Percentiles rank a stretch among this genome's conserved stretches.
These are phyloP conservation scores for Colletotrichum sp. DNA, from an alignment of 2,329 filamentous ascomycete genomes.

Conservation along the genomic window DNA sequence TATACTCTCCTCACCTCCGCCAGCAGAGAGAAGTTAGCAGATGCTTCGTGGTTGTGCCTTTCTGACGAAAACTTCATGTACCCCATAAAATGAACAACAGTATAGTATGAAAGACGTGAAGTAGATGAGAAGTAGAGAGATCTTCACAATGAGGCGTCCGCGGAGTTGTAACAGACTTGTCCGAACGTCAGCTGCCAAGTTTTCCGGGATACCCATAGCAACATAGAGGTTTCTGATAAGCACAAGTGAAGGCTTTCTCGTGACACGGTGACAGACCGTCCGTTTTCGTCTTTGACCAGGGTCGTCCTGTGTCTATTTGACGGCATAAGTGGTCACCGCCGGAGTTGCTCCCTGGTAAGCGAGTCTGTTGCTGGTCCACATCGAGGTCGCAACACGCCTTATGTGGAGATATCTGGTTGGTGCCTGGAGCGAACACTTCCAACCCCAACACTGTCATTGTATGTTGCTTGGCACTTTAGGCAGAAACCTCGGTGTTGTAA, in stretches of 20 bases:
- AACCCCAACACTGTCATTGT: fast-evolving
- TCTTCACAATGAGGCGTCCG: not conserved
- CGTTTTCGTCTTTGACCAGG: not conserved
- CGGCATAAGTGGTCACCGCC: fast-evolving
- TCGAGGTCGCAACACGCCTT: not conserved
- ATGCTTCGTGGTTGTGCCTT: not conserved
- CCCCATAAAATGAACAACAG: not conserved
- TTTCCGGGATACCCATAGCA: not conserved
- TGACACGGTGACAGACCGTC: too few relatives aligned
- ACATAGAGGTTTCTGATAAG: fast-evolving
- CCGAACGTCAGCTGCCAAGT: not conserved
- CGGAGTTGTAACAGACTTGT: not conserved
- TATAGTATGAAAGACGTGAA: not conserved
- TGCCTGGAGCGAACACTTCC: not conserved
- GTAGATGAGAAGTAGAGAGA: not conserved
- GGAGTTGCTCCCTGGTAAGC: fast-evolving
- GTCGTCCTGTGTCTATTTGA: fast-evolving
- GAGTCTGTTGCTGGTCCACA: not conserved
- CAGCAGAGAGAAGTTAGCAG: too few relatives aligned
- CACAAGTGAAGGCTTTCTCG: not conserved
- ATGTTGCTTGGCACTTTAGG: not conserved
- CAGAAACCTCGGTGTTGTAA: not conserved
- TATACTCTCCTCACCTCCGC: not conserved
- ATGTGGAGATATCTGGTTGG: not conserved
- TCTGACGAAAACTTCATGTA: fast-evolving